Evolutionary conservation across 2,329 filamentous ascomycete genomes (phyloP).

Genomic region (Capronia americana): DNA sequence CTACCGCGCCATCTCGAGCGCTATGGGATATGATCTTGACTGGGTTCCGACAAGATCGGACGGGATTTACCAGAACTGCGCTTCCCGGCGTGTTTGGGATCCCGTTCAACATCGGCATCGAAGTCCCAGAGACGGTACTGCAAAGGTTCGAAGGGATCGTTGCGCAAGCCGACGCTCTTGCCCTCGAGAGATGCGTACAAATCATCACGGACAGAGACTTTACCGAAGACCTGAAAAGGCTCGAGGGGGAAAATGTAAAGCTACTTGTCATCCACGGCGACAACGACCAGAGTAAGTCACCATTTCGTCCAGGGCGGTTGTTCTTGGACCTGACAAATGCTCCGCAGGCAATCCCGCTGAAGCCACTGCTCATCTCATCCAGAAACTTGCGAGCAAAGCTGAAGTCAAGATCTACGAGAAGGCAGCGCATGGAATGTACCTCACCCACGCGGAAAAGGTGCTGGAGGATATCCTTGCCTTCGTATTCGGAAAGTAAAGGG

Average conservation of each 20-base stretch:
- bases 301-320: neutral
- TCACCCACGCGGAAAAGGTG: slow-evolving; percentile 33
- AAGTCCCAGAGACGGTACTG: slow-evolving; percentile 35
- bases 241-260: slow-evolving; percentile 33
- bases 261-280: slow-evolving; percentile 43
- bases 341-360: slow-evolving; percentile 39
- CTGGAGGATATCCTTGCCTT: slow-evolving; percentile 37
- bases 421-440: slow-evolving; percentile 42
- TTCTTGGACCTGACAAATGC: neutral
- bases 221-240: slow-evolving; percentile 37
- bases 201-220: slow-evolving; percentile 42
- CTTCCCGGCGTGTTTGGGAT: slow-evolving; percentile 39
- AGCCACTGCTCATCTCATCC: slow-evolving; percentile 38
- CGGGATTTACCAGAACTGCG: slow-evolving; percentile 36
- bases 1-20: slow-evolving; percentile 38
- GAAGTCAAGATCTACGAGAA: slow-evolving; percentile 43
- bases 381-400: slow-evolving; percentile 38
- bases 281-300: slow-evolving; percentile 39
- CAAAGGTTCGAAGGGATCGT: slow-evolving; percentile 39
- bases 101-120: slow-evolving; percentile 35
- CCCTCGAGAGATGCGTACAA: slow-evolving; percentile 43
- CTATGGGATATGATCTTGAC: slow-evolving; percentile 42
- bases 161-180: slow-evolving; percentile 41
- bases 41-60: slow-evolving; percentile 38
- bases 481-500: slow-evolving; percentile 20